Base-by-base conservation (phyloP, 495 filamentous ascomycete genomes). In the Penicillium atrosanguineum region DNA sequence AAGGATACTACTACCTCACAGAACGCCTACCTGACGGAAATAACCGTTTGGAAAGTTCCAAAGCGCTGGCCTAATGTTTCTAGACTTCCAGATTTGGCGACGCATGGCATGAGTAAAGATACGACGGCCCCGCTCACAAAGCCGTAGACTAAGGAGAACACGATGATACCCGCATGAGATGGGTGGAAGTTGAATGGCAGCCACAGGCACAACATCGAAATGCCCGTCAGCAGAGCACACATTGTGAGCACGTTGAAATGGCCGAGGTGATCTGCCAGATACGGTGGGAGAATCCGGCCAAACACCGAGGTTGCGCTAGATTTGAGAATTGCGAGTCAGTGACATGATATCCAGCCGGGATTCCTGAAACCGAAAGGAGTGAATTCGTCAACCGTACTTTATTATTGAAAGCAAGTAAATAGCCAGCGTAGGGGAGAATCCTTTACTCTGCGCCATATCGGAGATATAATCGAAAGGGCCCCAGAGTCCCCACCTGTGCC, bases 71-170 rank as follows among this genome's bases (percentile, higher is more conserved):
- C 61, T 29, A 62, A 38, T 31, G 56, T 61, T 5, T 63, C 55
- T 41, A 67, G 42, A n/a, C 39, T 55, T 0, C 62, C 60, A 25
- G 53, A 29, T 50, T 67, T 66, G 7, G 66, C 71, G 7, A 65
- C 67, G 55, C 67, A 72, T 8, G 71, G 64, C 58, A 70, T 69
- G 14, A 70, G 31, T 4, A 74, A 50, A n/a, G 52, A 62, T 8
- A 73, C 58, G 19, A 66, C 59, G 7, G 60, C 63, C 16, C 72
- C 72, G 41, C 67, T 73, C n/a, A 62, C 60, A 48, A 72, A 74
- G 4, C 74, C 74, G 36, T 64, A 69, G 5, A 68, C 56, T 1
- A 64, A 25, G 3, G 59, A 31, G 28, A 73, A 67, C 12, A 68
- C 57, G 25, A 72, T 70, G 31, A 73, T 47, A 5, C 65, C 66